phyloP scores from a whole-genome alignment of 495 filamentous ascomycete species.

The Stereocaulon alpinum region DNA sequence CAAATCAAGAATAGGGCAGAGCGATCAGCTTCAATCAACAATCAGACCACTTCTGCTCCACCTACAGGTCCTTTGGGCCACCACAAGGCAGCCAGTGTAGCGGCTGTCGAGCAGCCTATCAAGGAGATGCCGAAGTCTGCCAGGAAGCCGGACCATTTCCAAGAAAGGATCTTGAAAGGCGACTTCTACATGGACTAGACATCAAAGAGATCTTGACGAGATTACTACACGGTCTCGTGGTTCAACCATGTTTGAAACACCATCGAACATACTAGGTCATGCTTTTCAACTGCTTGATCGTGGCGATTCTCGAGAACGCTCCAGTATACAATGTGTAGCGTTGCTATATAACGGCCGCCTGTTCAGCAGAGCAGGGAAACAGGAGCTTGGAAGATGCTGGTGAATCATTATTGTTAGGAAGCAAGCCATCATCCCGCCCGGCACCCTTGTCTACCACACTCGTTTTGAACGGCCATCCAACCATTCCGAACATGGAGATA shows the following conservation, averaged over 20 bases:
- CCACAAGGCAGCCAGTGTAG: slow-evolving; percentile 52
- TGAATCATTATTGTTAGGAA: neutral
- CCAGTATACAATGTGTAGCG: neutral
- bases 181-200: slow-evolving; percentile 93
- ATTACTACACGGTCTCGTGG: neutral
- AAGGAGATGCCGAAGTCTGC: slow-evolving; percentile 60
- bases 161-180: slow-evolving; percentile 92
- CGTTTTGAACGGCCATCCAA: neutral
- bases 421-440: slow-evolving; percentile 1
- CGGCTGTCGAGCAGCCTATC: slow-evolving; percentile 54
- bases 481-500: neutral
- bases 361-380: neutral
- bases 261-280: neutral
- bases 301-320: neutral
- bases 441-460: neutral
- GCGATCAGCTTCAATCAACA: slow-evolving; percentile 57
- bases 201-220: neutral
- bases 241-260: neutral
- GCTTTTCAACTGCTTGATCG: neutral
- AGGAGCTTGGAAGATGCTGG: neutral
- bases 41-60: slow-evolving; percentile 27
- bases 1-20: slow-evolving; percentile 82
- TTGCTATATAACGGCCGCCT: neutral
- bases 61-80: slow-evolving; percentile 28
- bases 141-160: slow-evolving; percentile 74